These are phyloP conservation scores for Hibiscus trionum DNA, from an alignment of 345 rosid genomes.

Conservation along the genomic window DNA sequence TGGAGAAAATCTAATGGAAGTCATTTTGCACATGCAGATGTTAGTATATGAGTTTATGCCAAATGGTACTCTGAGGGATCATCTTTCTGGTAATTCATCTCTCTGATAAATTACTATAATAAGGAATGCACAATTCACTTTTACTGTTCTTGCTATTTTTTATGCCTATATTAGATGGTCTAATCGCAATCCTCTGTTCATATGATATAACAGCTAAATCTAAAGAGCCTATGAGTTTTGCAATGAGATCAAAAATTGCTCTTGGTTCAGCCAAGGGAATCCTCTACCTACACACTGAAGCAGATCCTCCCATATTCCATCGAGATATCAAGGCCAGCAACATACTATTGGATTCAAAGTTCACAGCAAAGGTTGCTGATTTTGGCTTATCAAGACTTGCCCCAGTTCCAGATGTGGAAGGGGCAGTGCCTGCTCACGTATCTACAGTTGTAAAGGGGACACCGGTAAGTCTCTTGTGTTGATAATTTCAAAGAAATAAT, in stretches of 20 bases:
- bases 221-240: slow-evolving; percentile 50
- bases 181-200: not conserved
- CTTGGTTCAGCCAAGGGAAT: slow-evolving; percentile 83
- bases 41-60: slow-evolving; percentile 85
- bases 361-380: slow-evolving; percentile 89
- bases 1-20: slow-evolving; percentile 6
- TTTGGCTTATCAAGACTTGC: slow-evolving; percentile 93
- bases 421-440: slow-evolving; percentile 55
- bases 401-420: slow-evolving; percentile 71
- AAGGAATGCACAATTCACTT: not conserved
- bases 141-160: not conserved
- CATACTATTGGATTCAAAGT: slow-evolving; percentile 63
- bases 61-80: slow-evolving; percentile 84
- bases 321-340: slow-evolving; percentile 95
- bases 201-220: slow-evolving; percentile 40
- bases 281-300: slow-evolving; percentile 83
- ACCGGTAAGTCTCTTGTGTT: slow-evolving; percentile 42
- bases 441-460: slow-evolving; percentile 94
- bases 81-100: slow-evolving; percentile 57
- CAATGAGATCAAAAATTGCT: slow-evolving; percentile 59
- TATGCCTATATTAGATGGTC: slow-evolving; percentile 7
- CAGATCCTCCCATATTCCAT: slow-evolving; percentile 88
- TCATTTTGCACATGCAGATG: slow-evolving; percentile 47
- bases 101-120: not conserved
- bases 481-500: not conserved